Evolutionary conservation across 208 protist genomes (phyloP).

Genomic region (Acanthamoeba sp.): DNA sequence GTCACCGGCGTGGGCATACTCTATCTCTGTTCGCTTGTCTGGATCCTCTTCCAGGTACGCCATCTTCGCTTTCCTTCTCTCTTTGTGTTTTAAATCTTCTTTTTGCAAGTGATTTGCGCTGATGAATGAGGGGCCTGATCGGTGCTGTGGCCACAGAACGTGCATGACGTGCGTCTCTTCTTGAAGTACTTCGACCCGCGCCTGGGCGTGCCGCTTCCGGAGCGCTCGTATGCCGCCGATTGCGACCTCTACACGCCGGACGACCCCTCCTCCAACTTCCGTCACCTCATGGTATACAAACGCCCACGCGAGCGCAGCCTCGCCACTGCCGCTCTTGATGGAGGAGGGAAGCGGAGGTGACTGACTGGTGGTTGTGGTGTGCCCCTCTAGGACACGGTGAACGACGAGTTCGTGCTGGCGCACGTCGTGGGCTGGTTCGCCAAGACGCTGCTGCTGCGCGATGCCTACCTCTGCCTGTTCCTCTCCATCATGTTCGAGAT

Average conservation of each 20-base stretch:
- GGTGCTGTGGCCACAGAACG: not conserved
- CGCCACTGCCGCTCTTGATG: no score
- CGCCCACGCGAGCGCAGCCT: not conserved
- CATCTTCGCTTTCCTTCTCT: not conserved
- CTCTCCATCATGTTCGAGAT: constrained; percentile 96
- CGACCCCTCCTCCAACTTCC: constrained; percentile 87
- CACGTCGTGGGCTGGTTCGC: constrained; percentile 95
- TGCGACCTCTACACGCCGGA: constrained; percentile 94
- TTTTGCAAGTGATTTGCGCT: constrained; percentile 28
- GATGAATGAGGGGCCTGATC: not conserved
- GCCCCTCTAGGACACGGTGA: constrained; percentile 85
- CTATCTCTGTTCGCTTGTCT: constrained; percentile 94
- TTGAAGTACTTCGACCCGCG: constrained; percentile 91
- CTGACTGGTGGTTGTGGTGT: no score
- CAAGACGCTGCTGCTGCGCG: constrained; percentile 95
- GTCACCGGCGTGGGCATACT: constrained; percentile 94
- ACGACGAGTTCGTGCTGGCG: constrained; percentile 96
- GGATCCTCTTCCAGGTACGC: constrained; percentile 93
- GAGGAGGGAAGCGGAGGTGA: no score
- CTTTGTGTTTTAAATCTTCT: not conserved
- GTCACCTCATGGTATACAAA: constrained; percentile 85
- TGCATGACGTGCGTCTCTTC: constrained; percentile 83
- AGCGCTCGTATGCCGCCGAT: constrained; percentile 94
- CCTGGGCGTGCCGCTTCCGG: constrained; percentile 89
- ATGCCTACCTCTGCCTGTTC: constrained; percentile 93